Conservation (phyloP, 1,284 basidiomycete genomes). For the Fomes fomentarius region DNA sequence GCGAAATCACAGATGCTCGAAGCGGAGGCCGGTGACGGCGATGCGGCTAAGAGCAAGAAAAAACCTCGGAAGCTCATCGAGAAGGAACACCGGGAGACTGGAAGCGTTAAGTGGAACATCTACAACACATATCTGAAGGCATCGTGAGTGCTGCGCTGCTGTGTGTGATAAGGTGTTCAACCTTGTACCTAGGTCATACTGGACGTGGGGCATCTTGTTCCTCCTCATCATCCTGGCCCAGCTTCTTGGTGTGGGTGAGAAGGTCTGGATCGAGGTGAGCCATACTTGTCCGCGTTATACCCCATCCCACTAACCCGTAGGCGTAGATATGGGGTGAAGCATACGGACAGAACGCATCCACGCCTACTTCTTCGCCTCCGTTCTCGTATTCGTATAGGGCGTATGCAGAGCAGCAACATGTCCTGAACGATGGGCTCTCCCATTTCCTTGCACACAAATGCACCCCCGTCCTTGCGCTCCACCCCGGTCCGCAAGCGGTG, state of each 20-base stretch:
- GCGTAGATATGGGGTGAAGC: conserved; percentile 64
- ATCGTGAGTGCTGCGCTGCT: conserved; percentile 44
- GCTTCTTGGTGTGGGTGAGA: conserved; percentile 56
- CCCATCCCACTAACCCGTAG: background rate
- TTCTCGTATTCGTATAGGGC: conserved; percentile 33
- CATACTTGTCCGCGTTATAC: background rate
- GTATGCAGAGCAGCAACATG: too few species aligned
- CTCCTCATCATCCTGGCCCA: conserved; percentile 54
- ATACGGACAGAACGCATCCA: conserved; percentile 39
- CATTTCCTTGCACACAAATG: too few species aligned
- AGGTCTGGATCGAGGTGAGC: conserved; percentile 75
- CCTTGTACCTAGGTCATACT: conserved; percentile 54
- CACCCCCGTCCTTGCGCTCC: too few species aligned
- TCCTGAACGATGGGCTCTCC: too few species aligned
- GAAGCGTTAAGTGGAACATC: conserved; percentile 78
- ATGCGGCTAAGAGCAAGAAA: conserved; percentile 39
- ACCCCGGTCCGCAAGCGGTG: too few species aligned
- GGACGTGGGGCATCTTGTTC: conserved; percentile 58
- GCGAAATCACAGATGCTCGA: too few species aligned
- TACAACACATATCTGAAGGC: conserved; percentile 80
- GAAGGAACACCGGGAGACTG: conserved; percentile 73
- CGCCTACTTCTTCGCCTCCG: conserved; percentile 7
- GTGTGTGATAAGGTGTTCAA: background rate
- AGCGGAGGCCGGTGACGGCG: too few species aligned
- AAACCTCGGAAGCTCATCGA: conserved; percentile 68